These are phyloP conservation scores for Ustilago curta DNA, from an alignment of 1,284 basidiomycete species.

Conservation along the genomic window DNA sequence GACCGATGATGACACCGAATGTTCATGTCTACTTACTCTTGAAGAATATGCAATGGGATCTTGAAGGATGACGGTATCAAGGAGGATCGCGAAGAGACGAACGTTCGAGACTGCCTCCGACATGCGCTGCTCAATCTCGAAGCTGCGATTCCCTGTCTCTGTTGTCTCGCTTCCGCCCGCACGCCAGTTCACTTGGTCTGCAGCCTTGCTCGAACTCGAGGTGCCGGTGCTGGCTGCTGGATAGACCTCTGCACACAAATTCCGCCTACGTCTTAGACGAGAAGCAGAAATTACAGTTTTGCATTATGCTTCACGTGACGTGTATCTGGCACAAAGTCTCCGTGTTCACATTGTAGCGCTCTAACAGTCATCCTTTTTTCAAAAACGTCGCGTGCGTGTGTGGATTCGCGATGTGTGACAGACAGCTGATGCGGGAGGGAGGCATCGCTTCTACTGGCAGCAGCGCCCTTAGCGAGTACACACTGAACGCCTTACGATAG, in stretches of 20 bases:
- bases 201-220: not conserved
- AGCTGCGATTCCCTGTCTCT: not conserved
- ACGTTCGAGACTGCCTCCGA: constrained; percentile 21
- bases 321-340: not conserved
- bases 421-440: no score
- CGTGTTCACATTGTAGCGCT: not conserved
- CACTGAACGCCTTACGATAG: no score
- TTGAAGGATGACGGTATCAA: constrained; percentile 54
- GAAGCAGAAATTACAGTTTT: constrained; percentile 7
- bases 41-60: constrained; percentile 51
- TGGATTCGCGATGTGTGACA: no score
- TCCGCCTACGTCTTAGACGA: not conserved
- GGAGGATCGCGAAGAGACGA: constrained; percentile 45
- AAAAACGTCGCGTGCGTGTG: no score
- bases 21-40: constrained; percentile 45
- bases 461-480: no score
- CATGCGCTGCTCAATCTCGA: not conserved
- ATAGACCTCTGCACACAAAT: not conserved
- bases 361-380: not conserved
- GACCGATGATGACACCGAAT: constrained; percentile 22
- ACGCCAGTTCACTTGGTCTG: not conserved
- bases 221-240: not conserved
- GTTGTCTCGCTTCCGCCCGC: not conserved
- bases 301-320: not conserved
- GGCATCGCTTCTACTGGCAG: no score